These are phyloP conservation scores for Tubosaeta brunneosetosa DNA, from an alignment of 768 basidiomycete species.

Conservation along the genomic window DNA sequence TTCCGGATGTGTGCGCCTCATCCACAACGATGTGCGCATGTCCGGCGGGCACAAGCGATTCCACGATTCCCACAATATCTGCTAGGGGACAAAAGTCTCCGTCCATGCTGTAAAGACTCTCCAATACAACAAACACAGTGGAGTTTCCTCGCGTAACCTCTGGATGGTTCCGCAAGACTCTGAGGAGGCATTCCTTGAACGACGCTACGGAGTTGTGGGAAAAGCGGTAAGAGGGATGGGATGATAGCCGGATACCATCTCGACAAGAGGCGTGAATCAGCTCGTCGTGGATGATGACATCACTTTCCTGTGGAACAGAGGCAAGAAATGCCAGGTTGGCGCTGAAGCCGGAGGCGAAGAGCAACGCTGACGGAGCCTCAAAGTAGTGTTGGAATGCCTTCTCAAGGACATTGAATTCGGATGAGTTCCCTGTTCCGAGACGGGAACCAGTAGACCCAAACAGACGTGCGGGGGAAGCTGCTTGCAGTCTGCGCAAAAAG, in stretches of 20 bases:
- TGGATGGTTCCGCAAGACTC: conserved; percentile 19
- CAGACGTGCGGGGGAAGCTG: conserved; percentile 18
- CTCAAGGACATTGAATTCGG: conserved; percentile 12
- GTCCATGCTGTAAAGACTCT: conserved; percentile 59
- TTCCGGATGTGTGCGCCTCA: conserved; percentile 54
- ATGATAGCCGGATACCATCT: conserved; percentile 44
- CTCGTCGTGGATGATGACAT: conserved; percentile 51
- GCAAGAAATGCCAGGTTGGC: conserved; percentile 52
- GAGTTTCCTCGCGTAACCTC: conserved; percentile 21
- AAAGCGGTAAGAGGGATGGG: conserved; percentile 32
- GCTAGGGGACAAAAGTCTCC: conserved; percentile 49
- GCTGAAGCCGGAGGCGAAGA: conserved; percentile 52
- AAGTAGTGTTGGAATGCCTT: conserved; percentile 9
- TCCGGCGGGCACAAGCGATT: conserved; percentile 33
- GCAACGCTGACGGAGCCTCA: conserved; percentile 37
- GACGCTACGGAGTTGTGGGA: conserved; percentile 41
- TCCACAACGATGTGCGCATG: conserved; percentile 47
- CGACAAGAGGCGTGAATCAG: conserved; percentile 49
- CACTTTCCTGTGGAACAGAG: conserved; percentile 39
- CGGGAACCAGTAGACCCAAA: conserved; percentile 50
- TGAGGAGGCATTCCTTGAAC: conserved; percentile 28
- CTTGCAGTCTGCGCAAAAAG: conserved; percentile 31
- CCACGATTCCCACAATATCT: conserved; percentile 38
- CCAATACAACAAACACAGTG: conserved; percentile 47
- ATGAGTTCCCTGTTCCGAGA: conserved; percentile 38